A percentile compares a stretch with the other conserved stretches of the same genome.
phyloP scores from a whole-genome alignment of 345 rosid species.

The Sisymbrium altissimum region DNA sequence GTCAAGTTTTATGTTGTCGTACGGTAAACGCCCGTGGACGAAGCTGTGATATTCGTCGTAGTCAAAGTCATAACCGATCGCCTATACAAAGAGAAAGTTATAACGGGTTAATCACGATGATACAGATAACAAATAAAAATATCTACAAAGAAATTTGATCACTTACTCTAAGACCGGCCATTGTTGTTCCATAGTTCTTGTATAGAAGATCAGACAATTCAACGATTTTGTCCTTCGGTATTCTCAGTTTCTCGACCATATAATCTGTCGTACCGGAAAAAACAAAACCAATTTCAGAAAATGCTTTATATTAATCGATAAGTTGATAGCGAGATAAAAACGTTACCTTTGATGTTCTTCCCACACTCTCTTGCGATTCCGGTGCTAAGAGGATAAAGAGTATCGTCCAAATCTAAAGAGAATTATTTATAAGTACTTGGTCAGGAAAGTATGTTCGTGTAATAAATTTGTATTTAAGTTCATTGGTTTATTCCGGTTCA shows the following conservation, averaged over 20 bases:
- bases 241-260: conserved; percentile 81
- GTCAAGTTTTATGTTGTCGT: conserved; percentile 85
- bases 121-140: not conserved
- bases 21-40: conserved; percentile 92
- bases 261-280: conserved; percentile 49
- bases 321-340: not conserved
- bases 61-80: conserved; percentile 88
- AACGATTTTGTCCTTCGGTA: conserved; percentile 53
- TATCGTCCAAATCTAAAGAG: conserved; percentile 79
- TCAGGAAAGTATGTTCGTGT: not conserved
- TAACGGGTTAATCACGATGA: not conserved
- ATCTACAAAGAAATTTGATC: not conserved
- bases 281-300: not conserved
- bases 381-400: conserved; percentile 73
- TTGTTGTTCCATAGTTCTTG: conserved; percentile 95
- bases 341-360: conserved; percentile 61
- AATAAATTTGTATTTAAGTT: not conserved
- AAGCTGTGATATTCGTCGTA: conserved; percentile 89
- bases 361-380: conserved; percentile 60
- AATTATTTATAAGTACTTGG: not conserved
- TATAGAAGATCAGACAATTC: conserved; percentile 69
- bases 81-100: conserved; percentile 43
- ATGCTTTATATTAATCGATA: not conserved
- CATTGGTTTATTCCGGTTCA: not conserved
- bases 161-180: conserved; percentile 97